Evolutionary conservation across 2,329 filamentous ascomycete genomes (phyloP), one percentile per base, ranked within the genome.

Genomic region (Beauveria medogensis): DNA sequence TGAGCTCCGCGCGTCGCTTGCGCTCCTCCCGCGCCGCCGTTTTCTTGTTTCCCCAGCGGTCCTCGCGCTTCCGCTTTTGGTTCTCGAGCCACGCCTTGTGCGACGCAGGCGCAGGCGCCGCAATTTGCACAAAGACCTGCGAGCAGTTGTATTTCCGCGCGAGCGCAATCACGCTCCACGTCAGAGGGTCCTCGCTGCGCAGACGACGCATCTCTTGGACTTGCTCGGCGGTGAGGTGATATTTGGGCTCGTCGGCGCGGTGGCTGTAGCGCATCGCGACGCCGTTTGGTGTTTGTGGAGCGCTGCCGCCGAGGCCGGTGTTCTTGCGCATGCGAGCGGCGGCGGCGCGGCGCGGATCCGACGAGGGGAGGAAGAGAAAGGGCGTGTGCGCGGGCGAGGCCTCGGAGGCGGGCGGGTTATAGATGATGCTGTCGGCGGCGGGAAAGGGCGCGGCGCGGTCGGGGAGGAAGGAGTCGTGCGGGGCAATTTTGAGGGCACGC

Each of bases 341-440:
- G 52, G 78, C 77, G 57, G 74, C 73, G 30, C 82, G 79, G 52
- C 82, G 79, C 18, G 82, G 80, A 68, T 85, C 83, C 65, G 69
- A 72, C 55, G 76, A 78, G 59, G 85, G 85, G 34, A 88, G 80
- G 73, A 88, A 88, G 69, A 85, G 82, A 74, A 85, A 81, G 61
- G 85, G 85, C n/a, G 85, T 88, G 74, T 87, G 81, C 67, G 78
- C 79, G 61, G 85, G 83, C n/a, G 82, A 80, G 3, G 81, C 75
- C 60, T 78, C 75, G 10, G 81, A 77, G 18, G 80, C 73, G 28
- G 82, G 82, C 46, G 82, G 82, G 74, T 83, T 84, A 75, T 81
- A 84, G 69, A 84, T 77, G 69, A 84, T 79, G 65, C 73, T 69
- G 64, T 73, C 68, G 65, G 67, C 66, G 65, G 68, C 67, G 47